A percentile compares a stretch with the other conserved stretches of the same genome.
phyloP scores from a whole-genome alignment of 2,329 filamentous ascomycete genomes.

The Diplodia corticola region DNA sequence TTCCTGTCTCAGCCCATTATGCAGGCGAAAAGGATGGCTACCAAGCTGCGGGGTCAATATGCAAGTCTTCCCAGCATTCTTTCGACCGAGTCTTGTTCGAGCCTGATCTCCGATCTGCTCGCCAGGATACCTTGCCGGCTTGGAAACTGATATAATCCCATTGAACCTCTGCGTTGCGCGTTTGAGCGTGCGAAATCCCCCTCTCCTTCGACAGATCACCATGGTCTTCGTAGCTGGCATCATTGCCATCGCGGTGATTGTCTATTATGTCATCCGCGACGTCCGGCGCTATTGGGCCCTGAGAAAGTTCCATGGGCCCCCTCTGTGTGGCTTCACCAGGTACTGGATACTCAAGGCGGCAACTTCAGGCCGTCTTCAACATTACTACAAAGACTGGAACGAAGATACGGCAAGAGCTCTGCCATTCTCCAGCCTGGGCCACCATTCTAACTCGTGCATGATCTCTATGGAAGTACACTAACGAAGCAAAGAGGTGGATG shows the following conservation, averaged over 20 bases:
- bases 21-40: background rate
- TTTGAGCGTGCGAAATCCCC: background rate
- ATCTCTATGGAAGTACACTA: too few relatives aligned
- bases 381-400: constrained; percentile 39
- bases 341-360: constrained; percentile 41
- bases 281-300: constrained; percentile 35
- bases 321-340: constrained; percentile 40
- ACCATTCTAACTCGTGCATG: background rate
- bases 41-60: background rate
- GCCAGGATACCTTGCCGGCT: background rate
- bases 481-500: too few relatives aligned
- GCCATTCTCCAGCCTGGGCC: background rate
- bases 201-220: background rate
- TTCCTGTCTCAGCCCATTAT: background rate
- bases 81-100: background rate
- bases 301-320: constrained; percentile 41
- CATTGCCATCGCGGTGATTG: constrained; percentile 24
- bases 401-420: constrained; percentile 38
- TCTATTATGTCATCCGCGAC: constrained; percentile 30
- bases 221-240: background rate
- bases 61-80: background rate
- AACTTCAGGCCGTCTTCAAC: constrained; percentile 41
- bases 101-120: background rate
- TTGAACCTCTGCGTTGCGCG: background rate
- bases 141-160: background rate